Evolutionary conservation across 441 rosid species (phyloP).

Genomic region (Populus tomentosa): DNA sequence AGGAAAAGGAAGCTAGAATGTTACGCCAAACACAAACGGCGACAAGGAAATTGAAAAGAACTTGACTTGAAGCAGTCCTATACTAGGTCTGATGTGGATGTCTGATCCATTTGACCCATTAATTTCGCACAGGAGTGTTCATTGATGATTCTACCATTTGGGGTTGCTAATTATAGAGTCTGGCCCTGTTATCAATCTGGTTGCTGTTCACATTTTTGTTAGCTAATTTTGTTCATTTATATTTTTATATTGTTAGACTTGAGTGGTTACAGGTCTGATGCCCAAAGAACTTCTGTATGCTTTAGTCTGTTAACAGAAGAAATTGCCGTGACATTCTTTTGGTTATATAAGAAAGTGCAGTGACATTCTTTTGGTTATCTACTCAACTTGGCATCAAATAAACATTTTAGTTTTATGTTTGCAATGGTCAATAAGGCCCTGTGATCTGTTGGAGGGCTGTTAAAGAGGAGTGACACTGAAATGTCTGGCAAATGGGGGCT

Average conservation of each 20-base stretch:
- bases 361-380: no score
- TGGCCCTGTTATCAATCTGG: no score
- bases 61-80: not conserved
- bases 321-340: no score
- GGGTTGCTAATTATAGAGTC: constrained; percentile 18
- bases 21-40: constrained; percentile 1
- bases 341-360: no score
- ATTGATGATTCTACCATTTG: constrained; percentile 31
- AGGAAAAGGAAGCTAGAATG: not conserved
- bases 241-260: not conserved
- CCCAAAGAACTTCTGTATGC: not conserved
- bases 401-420: no score
- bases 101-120: constrained; percentile 16
- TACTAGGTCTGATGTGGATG: constrained; percentile 48
- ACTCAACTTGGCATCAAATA: no score
- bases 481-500: no score
- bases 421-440: no score
- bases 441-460: no score
- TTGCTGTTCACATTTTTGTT: not conserved
- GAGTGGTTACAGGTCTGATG: not conserved
- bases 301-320: no score
- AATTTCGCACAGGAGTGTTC: constrained; percentile 29
- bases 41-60: not conserved
- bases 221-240: not conserved
- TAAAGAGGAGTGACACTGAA: no score